A percentile compares a stretch with the other conserved stretches of the same genome.
Conservation (phyloP, 139 green algal species). For the Klebsormidium nitens region DNA sequence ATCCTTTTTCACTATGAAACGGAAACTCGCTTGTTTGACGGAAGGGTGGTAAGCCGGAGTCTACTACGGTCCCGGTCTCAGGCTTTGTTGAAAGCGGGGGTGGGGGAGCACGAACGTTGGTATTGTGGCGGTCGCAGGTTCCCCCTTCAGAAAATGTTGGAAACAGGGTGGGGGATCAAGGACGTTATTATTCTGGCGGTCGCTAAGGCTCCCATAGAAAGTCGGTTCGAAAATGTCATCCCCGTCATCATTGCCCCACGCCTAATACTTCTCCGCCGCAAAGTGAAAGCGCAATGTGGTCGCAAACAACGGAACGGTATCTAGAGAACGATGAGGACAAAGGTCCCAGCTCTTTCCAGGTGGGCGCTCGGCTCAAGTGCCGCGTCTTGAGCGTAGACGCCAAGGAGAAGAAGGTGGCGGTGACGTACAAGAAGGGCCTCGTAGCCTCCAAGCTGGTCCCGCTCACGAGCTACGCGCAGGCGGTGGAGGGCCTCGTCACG, state of each 20-base stretch:
- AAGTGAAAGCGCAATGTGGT: too few relatives aligned
- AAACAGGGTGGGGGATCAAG: background rate
- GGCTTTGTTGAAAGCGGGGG: too few relatives aligned
- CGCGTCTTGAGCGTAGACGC: slow-evolving; percentile 34
- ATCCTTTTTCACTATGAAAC: too few relatives aligned
- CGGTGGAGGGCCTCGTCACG: slow-evolving; percentile 51
- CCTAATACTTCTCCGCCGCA: too few relatives aligned
- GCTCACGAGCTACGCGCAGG: slow-evolving; percentile 50
- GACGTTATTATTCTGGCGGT: background rate
- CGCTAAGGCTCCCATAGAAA: slow-evolving; percentile 15
- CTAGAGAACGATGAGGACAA: background rate
- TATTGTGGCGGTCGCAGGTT: too few relatives aligned
- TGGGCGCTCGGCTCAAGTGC: slow-evolving; percentile 52
- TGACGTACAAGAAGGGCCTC: slow-evolving; percentile 81
- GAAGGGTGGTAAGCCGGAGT: too few relatives aligned
- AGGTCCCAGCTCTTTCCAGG: slow-evolving; percentile 29
- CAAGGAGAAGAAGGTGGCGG: slow-evolving; percentile 12
- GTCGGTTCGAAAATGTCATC: slow-evolving; percentile 46
- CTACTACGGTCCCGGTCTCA: too few relatives aligned
- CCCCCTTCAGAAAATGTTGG: too few relatives aligned
- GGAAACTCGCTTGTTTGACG: too few relatives aligned
- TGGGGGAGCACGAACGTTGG: too few relatives aligned
- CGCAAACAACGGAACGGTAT: too few relatives aligned
- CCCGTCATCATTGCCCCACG: too few relatives aligned
- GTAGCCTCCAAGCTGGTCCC: slow-evolving; percentile 62